Evolutionary conservation across 331 rosid genomes (phyloP).

Genomic region (Malus hybrid): DNA sequence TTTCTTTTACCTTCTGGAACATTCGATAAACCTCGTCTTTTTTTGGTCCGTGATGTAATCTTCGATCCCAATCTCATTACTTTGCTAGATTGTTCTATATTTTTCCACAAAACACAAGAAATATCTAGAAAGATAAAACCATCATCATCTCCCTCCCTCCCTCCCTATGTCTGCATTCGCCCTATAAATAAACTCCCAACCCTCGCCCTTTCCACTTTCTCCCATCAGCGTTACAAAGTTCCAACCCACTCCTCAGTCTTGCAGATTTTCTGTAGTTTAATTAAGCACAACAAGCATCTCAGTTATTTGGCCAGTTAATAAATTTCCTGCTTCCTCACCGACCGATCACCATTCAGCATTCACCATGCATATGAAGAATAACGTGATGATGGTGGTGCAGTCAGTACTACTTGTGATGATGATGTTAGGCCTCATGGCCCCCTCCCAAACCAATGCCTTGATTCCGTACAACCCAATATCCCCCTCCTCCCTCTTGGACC

Average conservation of each 20-base stretch:
- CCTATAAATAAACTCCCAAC: not conserved
- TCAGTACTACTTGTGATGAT: not conserved
- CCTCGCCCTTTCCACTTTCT: not conserved
- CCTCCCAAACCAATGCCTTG: constrained; percentile 9
- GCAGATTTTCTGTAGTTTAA: not conserved
- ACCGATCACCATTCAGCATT: not conserved
- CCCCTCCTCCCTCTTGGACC: constrained; percentile 14
- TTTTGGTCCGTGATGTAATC: too few relatives aligned
- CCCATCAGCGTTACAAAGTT: not conserved
- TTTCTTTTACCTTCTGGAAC: too few relatives aligned
- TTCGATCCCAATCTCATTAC: too few relatives aligned
- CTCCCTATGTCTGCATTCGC: not conserved
- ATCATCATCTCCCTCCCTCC: not conserved
- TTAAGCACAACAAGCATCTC: too few relatives aligned
- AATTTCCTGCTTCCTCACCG: not conserved
- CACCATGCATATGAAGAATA: not conserved
- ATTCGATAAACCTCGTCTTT: too few relatives aligned
- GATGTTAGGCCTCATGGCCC: not conserved
- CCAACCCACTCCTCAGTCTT: not conserved
- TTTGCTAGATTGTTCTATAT: not conserved
- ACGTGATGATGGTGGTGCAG: not conserved
- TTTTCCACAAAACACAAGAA: not conserved
- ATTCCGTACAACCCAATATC: constrained; percentile 16
- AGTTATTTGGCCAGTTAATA: too few relatives aligned
- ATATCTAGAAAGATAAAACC: not conserved